Conservation (phyloP, 768 basidiomycete genomes). For the Tulasnella sp. region DNA sequence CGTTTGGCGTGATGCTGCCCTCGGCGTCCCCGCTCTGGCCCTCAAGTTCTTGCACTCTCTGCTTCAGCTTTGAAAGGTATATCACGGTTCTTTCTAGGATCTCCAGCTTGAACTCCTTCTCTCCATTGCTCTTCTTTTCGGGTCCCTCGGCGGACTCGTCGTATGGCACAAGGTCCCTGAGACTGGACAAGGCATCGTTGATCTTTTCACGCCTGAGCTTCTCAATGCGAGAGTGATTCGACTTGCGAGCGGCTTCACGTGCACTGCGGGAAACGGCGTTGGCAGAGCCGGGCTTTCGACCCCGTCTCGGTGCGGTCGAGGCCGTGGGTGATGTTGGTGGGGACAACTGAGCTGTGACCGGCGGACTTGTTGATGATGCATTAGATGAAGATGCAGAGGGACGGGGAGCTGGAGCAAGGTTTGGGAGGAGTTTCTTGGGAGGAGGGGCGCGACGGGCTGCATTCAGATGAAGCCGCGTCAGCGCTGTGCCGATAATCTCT, state of each 20-base stretch:
- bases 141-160: conserved; percentile 27
- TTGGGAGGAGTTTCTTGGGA: conserved; percentile 8
- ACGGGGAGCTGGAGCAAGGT: not conserved
- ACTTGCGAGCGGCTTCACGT: conserved; percentile 78
- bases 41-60: conserved; percentile 45
- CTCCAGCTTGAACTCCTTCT: conserved; percentile 89
- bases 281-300: conserved; percentile 51
- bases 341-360: not conserved
- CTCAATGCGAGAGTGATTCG: conserved; percentile 93
- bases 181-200: conserved; percentile 74
- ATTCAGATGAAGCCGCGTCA: not conserved
- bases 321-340: not conserved
- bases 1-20: not conserved
- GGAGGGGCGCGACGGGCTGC: not conserved
- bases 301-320: conserved; percentile 41
- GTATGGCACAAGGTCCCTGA: conserved; percentile 67
- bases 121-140: conserved; percentile 50
- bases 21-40: not conserved
- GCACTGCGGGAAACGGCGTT: conserved; percentile 59
- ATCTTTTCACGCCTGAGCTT: conserved; percentile 92
- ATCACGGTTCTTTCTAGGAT: conserved; percentile 75
- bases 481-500: not conserved
- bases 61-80: conserved; percentile 64
- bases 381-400: not conserved
- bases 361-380: not conserved